phyloP scores from a whole-genome alignment of 495 filamentous ascomycete genomes.

The Oidiodendron maius region DNA sequence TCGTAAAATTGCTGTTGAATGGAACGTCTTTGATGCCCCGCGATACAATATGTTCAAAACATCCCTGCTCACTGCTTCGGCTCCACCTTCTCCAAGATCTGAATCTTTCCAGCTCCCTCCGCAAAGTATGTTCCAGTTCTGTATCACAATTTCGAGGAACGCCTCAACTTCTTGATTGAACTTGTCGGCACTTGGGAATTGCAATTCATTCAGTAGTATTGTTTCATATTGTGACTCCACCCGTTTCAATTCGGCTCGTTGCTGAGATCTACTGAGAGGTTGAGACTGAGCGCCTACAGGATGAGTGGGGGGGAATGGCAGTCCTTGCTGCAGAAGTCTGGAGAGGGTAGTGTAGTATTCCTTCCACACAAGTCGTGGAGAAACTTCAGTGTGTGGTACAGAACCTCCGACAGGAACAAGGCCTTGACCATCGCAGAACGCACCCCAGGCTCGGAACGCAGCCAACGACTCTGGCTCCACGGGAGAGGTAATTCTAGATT shows the following conservation, averaged over 20 bases:
- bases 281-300: conserved; percentile 30
- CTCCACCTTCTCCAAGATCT: conserved; percentile 74
- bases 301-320: conserved; percentile 41
- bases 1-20: conserved; percentile 80
- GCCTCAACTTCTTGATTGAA: conserved; percentile 67
- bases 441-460: conserved; percentile 57
- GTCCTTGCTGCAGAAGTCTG: conserved; percentile 47
- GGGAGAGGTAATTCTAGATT: conserved; percentile 35
- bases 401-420: conserved; percentile 31
- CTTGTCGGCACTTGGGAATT: conserved; percentile 78
- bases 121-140: conserved; percentile 78
- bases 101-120: conserved; percentile 69
- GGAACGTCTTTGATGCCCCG: conserved; percentile 86
- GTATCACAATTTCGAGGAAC: conserved; percentile 73
- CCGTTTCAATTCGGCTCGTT: conserved; percentile 64
- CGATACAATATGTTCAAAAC: conserved; percentile 82
- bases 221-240: conserved; percentile 70
- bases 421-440: conserved; percentile 44
- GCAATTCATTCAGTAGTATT: conserved; percentile 64
- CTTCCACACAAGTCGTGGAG: conserved; percentile 63
- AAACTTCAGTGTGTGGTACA: conserved; percentile 25
- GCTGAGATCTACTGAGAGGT: conserved; percentile 53
- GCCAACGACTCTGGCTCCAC: conserved; percentile 42
- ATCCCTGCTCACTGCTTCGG: conserved; percentile 60
- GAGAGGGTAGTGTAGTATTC: conserved; percentile 75